phyloP scores from a whole-genome alignment of 2,329 filamentous ascomycete species.

The Pseudogymnoascus sp. region DNA sequence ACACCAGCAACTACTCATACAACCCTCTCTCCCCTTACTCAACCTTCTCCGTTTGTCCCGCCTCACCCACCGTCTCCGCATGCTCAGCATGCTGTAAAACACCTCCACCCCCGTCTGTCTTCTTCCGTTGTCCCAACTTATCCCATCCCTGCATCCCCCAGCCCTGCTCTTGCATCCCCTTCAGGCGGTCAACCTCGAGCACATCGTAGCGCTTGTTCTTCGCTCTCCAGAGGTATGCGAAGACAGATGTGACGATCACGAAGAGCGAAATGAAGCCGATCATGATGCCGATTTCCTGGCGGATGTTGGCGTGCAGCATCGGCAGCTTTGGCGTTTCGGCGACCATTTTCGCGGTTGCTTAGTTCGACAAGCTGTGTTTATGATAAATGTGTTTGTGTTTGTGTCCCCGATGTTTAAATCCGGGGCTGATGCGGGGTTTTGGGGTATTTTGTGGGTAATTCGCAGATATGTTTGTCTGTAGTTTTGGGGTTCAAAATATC shows the following conservation, averaged over 20 bases:
- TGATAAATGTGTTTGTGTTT: background rate
- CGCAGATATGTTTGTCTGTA: background rate
- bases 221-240: constrained; percentile 17
- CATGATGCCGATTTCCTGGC: constrained; percentile 1
- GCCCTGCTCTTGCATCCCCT: background rate
- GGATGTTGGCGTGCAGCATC: background rate
- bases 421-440: background rate
- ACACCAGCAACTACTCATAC: background rate
- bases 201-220: background rate
- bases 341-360: background rate
- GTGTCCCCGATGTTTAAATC: background rate
- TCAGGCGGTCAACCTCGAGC: background rate
- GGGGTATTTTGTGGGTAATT: constrained; percentile 4
- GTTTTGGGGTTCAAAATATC: background rate
- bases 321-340: background rate
- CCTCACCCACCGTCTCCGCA: background rate
- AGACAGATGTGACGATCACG: background rate
- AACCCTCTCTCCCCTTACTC: background rate
- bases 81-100: background rate
- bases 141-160: background rate
- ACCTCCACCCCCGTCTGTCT: background rate
- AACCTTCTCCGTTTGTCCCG: background rate
- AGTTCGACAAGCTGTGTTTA: too few species aligned
- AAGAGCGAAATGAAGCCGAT: constrained; percentile 3
- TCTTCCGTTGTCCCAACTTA: background rate